Evolutionary conservation across 2,329 filamentous ascomycete genomes (phyloP).

Genomic region (Ascosphaera acerosa): DNA sequence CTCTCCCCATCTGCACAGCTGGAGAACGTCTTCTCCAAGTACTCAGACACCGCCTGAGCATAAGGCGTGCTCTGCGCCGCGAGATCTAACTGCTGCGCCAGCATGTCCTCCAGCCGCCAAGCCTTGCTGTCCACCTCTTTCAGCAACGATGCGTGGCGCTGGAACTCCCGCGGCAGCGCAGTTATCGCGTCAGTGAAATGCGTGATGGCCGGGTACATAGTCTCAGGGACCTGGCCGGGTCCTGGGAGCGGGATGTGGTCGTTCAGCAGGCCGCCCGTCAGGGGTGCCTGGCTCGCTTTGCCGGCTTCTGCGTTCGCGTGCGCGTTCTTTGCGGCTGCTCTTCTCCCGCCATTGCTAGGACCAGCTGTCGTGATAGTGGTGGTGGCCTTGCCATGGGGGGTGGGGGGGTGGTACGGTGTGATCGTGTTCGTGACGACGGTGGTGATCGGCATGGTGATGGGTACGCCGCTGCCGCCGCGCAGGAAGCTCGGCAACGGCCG

Average conservation of each 20-base stretch:
- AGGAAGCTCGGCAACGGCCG: too few species aligned
- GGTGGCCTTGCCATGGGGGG: too few species aligned
- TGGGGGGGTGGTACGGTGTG: too few species aligned
- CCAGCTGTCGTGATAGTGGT: too few species aligned
- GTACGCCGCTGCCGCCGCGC: too few species aligned
- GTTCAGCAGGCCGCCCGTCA: constrained; percentile 2
- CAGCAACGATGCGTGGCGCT: constrained; percentile 80
- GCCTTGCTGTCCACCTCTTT: constrained; percentile 98
- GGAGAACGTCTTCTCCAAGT: background rate
- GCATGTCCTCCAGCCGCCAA: constrained; percentile 58
- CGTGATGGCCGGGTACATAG: constrained; percentile 39
- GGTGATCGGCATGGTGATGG: too few species aligned
- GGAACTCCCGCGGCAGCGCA: constrained; percentile 79
- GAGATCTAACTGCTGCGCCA: constrained; percentile 42
- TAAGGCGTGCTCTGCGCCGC: constrained; percentile 12
- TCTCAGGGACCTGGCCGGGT: constrained; percentile 15
- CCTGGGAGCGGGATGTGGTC: constrained; percentile 3
- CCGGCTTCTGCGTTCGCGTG: too few species aligned
- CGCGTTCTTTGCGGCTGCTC: too few species aligned
- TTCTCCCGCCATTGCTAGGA: too few species aligned
- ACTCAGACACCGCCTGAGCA: background rate
- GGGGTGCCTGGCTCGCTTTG: too few species aligned
- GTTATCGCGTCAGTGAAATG: constrained; percentile 80
- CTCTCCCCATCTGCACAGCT: too few species aligned
- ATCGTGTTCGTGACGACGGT: too few species aligned